phyloP scores from a whole-genome alignment of 2,329 filamentous ascomycete genomes.

The Daldinia eschscholtzii region DNA sequence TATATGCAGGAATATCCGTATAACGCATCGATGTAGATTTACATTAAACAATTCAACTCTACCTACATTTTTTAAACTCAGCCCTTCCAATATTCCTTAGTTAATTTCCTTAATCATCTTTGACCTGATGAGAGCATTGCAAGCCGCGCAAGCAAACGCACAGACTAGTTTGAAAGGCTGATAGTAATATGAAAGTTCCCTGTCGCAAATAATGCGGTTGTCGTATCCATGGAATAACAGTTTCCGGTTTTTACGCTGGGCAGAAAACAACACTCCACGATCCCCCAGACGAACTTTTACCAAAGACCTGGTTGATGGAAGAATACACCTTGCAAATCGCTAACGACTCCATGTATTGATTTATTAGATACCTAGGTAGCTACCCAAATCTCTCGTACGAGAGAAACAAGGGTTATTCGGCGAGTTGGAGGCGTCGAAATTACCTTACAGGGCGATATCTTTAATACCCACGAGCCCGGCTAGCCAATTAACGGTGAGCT shows the following conservation, averaged over 20 bases:
- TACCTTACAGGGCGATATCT: conserved; percentile 7
- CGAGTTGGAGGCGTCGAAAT: conserved; percentile 21
- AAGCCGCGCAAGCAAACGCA: no score
- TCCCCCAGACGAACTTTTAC: conserved; percentile 3
- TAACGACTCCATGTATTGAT: conserved; percentile 1
- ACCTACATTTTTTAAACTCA: not conserved
- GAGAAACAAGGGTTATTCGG: conserved; percentile 3
- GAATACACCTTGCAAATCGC: not conserved
- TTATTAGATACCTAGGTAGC: no score
- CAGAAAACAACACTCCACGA: not conserved
- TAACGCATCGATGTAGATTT: not conserved
- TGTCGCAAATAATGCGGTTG: not conserved
- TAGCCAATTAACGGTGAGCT: conserved; percentile 1
- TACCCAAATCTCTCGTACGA: not conserved
- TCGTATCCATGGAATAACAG: not conserved
- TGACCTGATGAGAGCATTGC: not conserved
- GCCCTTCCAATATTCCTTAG: not conserved
- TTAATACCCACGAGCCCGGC: conserved; percentile 5
- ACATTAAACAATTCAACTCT: not conserved
- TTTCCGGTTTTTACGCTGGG: not conserved
- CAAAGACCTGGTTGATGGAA: conserved; percentile 8
- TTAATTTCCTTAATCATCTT: not conserved
- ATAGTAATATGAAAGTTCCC: not conserved
- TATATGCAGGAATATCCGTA: not conserved
- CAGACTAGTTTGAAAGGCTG: not conserved